These are phyloP conservation scores for Nematocida sp. DNA, from an alignment of 371 early-diverging fungal species.

Conservation along the genomic window DNA sequence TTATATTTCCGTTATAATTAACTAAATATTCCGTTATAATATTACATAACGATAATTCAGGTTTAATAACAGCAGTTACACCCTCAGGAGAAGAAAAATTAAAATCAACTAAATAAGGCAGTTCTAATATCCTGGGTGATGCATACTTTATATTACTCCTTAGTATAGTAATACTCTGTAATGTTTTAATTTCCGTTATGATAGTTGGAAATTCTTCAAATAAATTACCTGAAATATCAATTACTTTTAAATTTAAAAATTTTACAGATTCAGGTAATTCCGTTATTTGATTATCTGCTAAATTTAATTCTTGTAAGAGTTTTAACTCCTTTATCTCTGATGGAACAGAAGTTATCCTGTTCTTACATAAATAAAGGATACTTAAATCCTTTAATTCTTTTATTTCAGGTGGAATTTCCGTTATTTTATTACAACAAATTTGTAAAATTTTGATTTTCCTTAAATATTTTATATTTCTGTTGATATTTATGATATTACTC, in stretches of 20 bases:
- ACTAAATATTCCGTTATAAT: neutral
- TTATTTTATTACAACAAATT: slow-evolving; percentile 69
- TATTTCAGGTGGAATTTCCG: slow-evolving; percentile 65
- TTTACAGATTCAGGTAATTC: slow-evolving; percentile 73
- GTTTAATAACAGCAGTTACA: neutral
- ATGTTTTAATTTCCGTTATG: slow-evolving; percentile 60
- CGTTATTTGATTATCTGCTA: slow-evolving; percentile 74
- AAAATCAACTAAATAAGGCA: slow-evolving; percentile 60
- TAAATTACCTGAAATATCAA: slow-evolving; percentile 72
- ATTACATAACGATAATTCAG: neutral
- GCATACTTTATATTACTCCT: slow-evolving; percentile 72
- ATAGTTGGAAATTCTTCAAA: slow-evolving; percentile 60
- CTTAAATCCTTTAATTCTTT: slow-evolving; percentile 59
- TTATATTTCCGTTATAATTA: neutral
- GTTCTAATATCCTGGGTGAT: slow-evolving; percentile 72
- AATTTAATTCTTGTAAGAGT: slow-evolving; percentile 75
- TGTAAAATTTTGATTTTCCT: slow-evolving; percentile 59
- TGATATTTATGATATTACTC: slow-evolving; percentile 58
- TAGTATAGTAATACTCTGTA: slow-evolving; percentile 59
- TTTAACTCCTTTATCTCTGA: slow-evolving; percentile 74
- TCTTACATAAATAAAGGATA: slow-evolving; percentile 67
- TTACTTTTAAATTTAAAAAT: slow-evolving; percentile 72
- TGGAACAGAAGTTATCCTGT: slow-evolving; percentile 71
- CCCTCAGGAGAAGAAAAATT: neutral
- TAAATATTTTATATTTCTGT: slow-evolving; percentile 51